Percentiles rank a stretch among this genome's conserved stretches.
These are phyloP conservation scores for Colletotrichum karsti DNA, from an alignment of 2,329 filamentous ascomycete genomes.

Conservation along the genomic window DNA sequence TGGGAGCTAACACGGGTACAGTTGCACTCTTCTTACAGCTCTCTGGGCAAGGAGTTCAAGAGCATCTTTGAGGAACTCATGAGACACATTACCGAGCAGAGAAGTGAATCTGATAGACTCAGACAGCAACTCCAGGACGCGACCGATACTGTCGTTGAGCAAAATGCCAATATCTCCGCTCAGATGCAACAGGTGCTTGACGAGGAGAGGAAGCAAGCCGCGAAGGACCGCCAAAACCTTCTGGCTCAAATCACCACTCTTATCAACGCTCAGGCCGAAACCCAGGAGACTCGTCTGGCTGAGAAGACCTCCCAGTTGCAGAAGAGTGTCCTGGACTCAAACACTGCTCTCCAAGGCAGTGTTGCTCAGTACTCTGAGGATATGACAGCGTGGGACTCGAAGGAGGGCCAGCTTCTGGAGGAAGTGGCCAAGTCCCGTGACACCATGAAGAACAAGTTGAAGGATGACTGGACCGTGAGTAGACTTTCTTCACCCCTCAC, in stretches of 20 bases:
- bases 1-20: conserved; percentile 40
- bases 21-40: conserved; percentile 85
- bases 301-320: conserved; percentile 70
- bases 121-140: conserved; percentile 77
- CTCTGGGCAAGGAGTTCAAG: conserved; percentile 87
- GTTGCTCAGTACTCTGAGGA: conserved; percentile 72
- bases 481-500: conserved; percentile 63
- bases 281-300: conserved; percentile 76
- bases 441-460: conserved; percentile 80
- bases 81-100: conserved; percentile 78
- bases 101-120: conserved; percentile 77
- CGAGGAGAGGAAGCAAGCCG: conserved; percentile 78
- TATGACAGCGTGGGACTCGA: conserved; percentile 79
- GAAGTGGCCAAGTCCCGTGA: conserved; percentile 79
- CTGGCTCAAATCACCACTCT: conserved; percentile 81
- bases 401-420: conserved; percentile 74
- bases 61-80: conserved; percentile 83
- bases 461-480: conserved; percentile 85
- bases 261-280: conserved; percentile 76
- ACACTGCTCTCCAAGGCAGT: conserved; percentile 70
- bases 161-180: conserved; percentile 72
- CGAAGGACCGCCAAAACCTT: conserved; percentile 77
- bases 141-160: conserved; percentile 71
- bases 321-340: conserved; percentile 71
- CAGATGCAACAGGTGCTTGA: conserved; percentile 75